Percentiles rank a stretch among this genome's conserved stretches.
Evolutionary conservation across 192 early-diverging fungal genomes (phyloP).

Genomic region (Backusella parvicylindrica): DNA sequence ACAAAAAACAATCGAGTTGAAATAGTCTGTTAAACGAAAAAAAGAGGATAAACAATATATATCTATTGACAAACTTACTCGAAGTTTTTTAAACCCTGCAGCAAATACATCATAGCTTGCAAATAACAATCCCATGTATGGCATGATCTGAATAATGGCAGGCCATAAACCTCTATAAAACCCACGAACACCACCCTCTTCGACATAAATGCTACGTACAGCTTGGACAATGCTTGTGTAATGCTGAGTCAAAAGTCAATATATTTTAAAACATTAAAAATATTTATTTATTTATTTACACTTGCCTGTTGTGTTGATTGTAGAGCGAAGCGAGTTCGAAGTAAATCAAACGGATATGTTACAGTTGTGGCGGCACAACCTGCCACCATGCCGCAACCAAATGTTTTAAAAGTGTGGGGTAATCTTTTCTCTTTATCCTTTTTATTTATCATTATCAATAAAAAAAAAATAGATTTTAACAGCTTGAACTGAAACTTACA

Average conservation of each 20-base stretch:
- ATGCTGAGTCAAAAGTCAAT: constrained; percentile 33
- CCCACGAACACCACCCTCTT: constrained; percentile 74
- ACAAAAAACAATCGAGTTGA: no score
- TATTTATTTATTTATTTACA: no score
- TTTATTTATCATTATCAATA: no score
- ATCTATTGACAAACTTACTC: constrained; percentile 24
- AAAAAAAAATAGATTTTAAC: no score
- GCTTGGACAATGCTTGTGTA: constrained; percentile 68
- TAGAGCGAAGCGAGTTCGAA: constrained; percentile 91
- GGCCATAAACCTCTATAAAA: constrained; percentile 88
- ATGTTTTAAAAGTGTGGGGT: constrained; percentile 48
- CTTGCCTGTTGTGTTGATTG: constrained; percentile 59
- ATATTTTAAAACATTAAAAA: neutral
- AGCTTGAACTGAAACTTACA: neutral
- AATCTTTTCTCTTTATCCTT: constrained; percentile 13
- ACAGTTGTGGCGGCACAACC: constrained; percentile 73
- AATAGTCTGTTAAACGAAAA: no score
- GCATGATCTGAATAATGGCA: constrained; percentile 84
- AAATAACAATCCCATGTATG: constrained; percentile 95
- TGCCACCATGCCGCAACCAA: constrained; percentile 75
- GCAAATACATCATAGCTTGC: constrained; percentile 66
- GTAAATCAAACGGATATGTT: constrained; percentile 95
- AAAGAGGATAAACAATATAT: neutral
- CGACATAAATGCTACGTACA: constrained; percentile 54
- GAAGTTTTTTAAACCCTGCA: constrained; percentile 35